Conservation (phyloP, 2,329 filamentous ascomycete species). For the Aspergillus chevalieri region DNA sequence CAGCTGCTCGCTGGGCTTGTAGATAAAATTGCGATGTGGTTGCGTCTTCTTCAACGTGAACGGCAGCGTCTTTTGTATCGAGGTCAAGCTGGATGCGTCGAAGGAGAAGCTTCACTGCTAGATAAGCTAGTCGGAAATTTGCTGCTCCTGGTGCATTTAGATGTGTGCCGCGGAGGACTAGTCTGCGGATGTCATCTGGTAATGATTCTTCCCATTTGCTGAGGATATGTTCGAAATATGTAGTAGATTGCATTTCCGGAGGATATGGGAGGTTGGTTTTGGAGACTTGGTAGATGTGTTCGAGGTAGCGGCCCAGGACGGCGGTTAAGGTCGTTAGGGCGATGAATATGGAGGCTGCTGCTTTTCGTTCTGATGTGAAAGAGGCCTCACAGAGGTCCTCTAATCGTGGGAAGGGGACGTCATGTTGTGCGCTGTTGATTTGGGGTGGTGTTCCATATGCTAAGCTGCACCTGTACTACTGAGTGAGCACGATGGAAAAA, state of each 20-base stretch:
- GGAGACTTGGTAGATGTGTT: conserved; percentile 29
- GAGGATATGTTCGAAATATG: conserved; percentile 33
- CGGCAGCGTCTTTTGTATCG: conserved; percentile 17
- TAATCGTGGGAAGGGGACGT: conserved; percentile 42
- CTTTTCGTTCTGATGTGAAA: conserved; percentile 9
- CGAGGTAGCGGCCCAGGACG: conserved; percentile 33
- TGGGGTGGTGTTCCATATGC: conserved; percentile 50
- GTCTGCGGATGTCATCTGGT: conserved; percentile 30
- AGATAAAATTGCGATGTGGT: conserved; percentile 30
- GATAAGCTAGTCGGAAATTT: conserved; percentile 48
- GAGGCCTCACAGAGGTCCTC: conserved; percentile 26
- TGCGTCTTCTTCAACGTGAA: conserved; percentile 9
- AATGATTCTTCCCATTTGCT: conserved; percentile 44
- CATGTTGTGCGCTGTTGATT: conserved; percentile 42
- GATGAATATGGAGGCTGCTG: conserved; percentile 39
- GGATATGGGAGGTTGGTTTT: conserved; percentile 17
- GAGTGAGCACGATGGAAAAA: no score
- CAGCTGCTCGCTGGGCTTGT: conserved; percentile 40
- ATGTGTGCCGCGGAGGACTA: conserved; percentile 40
- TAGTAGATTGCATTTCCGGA: conserved; percentile 10
- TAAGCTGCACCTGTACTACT: conserved; percentile 41
- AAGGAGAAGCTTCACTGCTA: conserved; percentile 44
- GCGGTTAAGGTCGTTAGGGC: conserved; percentile 43
- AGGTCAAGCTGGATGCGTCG: conserved; percentile 45
- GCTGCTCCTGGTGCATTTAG: conserved; percentile 42